Evolutionary conservation across 805 yeast genomes (phyloP).

Genomic region (Candida fluviatilis): DNA sequence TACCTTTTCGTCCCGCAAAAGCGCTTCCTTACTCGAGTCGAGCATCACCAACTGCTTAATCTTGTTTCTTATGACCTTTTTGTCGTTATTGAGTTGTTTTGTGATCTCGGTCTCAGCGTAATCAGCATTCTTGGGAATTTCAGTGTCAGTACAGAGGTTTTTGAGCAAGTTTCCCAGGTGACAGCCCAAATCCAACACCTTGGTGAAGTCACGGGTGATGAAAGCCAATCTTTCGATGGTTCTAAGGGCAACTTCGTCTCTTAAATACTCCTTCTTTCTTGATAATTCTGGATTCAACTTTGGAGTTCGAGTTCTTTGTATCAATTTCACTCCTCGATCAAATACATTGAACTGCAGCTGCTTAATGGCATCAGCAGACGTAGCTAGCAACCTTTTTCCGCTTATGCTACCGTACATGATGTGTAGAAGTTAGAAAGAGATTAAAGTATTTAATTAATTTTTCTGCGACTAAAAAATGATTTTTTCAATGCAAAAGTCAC

Average conservation of each 20-base stretch:
- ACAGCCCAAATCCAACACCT: conserved; percentile 68
- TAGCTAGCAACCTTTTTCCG: conserved; percentile 18
- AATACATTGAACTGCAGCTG: conserved; percentile 43
- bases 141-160: conserved; percentile 27
- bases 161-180: conserved; percentile 62
- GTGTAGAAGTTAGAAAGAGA: no score
- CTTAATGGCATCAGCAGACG: conserved; percentile 18
- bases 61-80: conserved; percentile 46
- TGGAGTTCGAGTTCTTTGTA: conserved; percentile 58
- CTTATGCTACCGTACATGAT: neutral
- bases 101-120: conserved; percentile 36
- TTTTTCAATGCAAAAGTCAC: neutral
- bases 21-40: conserved; percentile 54
- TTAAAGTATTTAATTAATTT: no score
- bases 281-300: conserved; percentile 38
- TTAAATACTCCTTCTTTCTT: conserved; percentile 62
- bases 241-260: conserved; percentile 69
- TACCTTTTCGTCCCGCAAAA: conserved; percentile 46
- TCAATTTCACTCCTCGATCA: conserved; percentile 55
- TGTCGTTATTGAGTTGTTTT: conserved; percentile 48
- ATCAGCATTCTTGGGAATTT: conserved; percentile 22
- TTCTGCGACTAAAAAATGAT: neutral
- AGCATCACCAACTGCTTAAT: conserved; percentile 58
- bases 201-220: conserved; percentile 58
- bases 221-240: conserved; percentile 75